A percentile compares a stretch with the other conserved stretches of the same genome.
These are phyloP conservation scores for Lipomyces lipofer DNA, from an alignment of 805 yeast genomes.

Conservation along the genomic window DNA sequence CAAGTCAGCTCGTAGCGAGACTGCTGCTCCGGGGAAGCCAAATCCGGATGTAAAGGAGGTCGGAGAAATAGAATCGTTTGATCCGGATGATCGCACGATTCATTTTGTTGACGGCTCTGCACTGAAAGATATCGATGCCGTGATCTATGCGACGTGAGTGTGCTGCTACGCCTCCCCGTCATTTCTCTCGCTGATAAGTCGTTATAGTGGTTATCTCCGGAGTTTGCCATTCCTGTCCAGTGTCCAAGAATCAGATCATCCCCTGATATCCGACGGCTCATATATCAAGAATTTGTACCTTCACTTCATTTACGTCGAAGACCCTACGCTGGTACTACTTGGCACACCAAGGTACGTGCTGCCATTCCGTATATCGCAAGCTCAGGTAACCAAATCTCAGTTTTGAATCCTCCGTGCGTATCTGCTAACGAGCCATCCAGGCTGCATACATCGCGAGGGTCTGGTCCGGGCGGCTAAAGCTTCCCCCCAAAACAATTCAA, in stretches of 20 bases:
- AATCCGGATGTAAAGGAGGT: constrained; percentile 45
- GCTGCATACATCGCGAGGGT: constrained; percentile 65
- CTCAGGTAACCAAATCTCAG: too few relatives aligned
- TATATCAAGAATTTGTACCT: constrained; percentile 57
- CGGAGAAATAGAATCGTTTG: constrained; percentile 47
- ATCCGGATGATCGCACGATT: constrained; percentile 44
- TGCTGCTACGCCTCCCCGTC: neutral
- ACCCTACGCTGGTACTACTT: constrained; percentile 65
- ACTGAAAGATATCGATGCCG: constrained; percentile 51
- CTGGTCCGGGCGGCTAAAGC: constrained; percentile 53
- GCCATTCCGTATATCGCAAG: constrained; percentile 60
- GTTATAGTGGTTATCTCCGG: constrained; percentile 57
- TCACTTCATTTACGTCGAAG: constrained; percentile 57
- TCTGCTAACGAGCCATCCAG: constrained; percentile 47
- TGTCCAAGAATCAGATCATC: constrained; percentile 33
- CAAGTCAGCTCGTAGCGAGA: constrained; percentile 52
- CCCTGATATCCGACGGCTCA: constrained; percentile 49
- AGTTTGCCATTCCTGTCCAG: constrained; percentile 60
- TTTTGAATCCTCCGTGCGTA: neutral
- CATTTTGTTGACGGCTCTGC: constrained; percentile 52
- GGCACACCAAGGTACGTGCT: constrained; percentile 62
- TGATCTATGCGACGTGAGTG: constrained; percentile 61
- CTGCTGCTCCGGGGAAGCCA: constrained; percentile 17
- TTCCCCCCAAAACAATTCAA: constrained; percentile 56
- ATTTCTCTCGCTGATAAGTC: neutral